These are phyloP conservation scores for Canavalia gladiata DNA, from an alignment of 306 rosid species.

Conservation along the genomic window DNA sequence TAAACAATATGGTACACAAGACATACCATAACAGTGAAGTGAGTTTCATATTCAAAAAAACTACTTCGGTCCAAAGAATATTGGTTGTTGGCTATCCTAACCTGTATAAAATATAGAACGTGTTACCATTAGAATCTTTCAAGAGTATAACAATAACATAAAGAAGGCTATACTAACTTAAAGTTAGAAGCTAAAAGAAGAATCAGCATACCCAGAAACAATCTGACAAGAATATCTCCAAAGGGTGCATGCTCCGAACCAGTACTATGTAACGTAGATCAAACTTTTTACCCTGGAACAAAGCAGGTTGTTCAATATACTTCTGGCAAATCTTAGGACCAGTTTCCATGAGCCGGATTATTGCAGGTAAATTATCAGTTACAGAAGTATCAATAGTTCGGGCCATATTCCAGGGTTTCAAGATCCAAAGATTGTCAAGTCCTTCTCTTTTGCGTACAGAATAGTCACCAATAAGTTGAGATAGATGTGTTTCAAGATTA, in stretches of 20 bases:
- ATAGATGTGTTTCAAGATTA: constrained; percentile 83
- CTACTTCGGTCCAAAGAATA: constrained; percentile 84
- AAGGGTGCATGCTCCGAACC: constrained; percentile 83
- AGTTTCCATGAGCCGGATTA: constrained; percentile 93
- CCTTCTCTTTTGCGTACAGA: constrained; percentile 75
- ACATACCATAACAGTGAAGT: constrained; percentile 97
- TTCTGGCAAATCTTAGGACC: constrained; percentile 98
- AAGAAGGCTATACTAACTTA: constrained; percentile 9
- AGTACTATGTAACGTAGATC: constrained; percentile 88
- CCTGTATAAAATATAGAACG: constrained; percentile 63
- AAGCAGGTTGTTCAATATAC: constrained; percentile 90
- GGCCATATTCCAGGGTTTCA: constrained; percentile 99
- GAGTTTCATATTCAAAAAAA: constrained; percentile 93
- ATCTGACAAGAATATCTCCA: constrained; percentile 83
- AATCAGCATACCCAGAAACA: constrained; percentile 87
- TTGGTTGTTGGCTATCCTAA: constrained; percentile 87
- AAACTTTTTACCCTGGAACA: constrained; percentile 89
- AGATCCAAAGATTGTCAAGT: constrained; percentile 82
- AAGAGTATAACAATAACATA: constrained; percentile 9
- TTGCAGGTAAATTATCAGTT: constrained; percentile 78
- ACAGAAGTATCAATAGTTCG: constrained; percentile 95
- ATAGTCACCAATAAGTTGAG: constrained; percentile 92
- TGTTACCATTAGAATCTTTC: constrained; percentile 33
- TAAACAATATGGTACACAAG: constrained; percentile 27
- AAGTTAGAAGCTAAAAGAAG: constrained; percentile 28